phyloP scores from a whole-genome alignment of 2,329 filamentous ascomycete species.

The Monilinia fructicola region DNA sequence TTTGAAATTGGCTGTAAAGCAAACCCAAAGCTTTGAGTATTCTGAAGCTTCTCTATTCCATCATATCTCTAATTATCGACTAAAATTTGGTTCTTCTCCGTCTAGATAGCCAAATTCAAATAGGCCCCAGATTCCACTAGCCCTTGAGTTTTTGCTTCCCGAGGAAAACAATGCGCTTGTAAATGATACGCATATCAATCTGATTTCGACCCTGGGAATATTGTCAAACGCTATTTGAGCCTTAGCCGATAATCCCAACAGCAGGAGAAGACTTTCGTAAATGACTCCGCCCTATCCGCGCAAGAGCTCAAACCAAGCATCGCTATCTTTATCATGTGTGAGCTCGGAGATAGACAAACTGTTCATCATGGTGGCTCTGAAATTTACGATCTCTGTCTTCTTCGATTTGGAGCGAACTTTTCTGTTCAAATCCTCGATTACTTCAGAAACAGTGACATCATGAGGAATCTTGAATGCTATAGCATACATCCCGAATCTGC shows the following conservation, averaged over 20 bases:
- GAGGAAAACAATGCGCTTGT: neutral
- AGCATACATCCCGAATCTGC: neutral
- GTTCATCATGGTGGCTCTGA: conserved; percentile 6
- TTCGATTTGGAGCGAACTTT: neutral
- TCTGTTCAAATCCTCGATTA: neutral
- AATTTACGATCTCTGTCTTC: neutral
- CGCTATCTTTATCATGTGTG: neutral
- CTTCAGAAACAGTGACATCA: neutral
- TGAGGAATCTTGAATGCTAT: neutral
- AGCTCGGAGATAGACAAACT: neutral
- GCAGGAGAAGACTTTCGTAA: neutral
- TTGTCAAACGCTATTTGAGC: neutral
- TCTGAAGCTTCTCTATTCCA: neutral
- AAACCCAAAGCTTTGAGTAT: neutral
- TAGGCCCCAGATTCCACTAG: too few species aligned
- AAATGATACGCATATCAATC: neutral
- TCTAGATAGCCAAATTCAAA: neutral
- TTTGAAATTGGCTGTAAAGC: neutral
- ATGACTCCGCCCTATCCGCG: neutral
- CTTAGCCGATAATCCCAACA: neutral
- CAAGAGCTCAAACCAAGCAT: neutral
- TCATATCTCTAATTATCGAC: neutral
- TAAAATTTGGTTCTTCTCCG: too few species aligned
- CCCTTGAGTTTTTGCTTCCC: neutral
- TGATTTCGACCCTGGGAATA: rapidly evolving